A percentile compares a stretch with the other conserved stretches of the same genome.
Evolutionary conservation across 2,329 filamentous ascomycete genomes (phyloP).

Genomic region (Macroventuria anomochaeta): DNA sequence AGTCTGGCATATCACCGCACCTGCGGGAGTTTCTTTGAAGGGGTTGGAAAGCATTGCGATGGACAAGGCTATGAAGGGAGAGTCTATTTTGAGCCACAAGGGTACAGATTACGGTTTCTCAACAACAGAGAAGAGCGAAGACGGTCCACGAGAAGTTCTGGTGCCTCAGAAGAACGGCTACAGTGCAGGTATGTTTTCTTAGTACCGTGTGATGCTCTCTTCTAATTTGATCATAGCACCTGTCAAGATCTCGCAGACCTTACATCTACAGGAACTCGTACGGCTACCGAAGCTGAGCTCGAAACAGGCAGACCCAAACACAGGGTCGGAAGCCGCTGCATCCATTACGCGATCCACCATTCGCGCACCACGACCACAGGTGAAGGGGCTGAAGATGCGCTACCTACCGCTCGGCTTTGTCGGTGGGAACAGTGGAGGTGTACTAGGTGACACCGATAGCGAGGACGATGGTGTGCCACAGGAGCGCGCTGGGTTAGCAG

Average conservation of each 20-base stretch:
- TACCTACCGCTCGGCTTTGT: constrained; percentile 69
- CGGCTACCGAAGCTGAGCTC: constrained; percentile 56
- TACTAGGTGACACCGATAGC: constrained; percentile 51
- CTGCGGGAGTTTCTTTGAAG: constrained; percentile 71
- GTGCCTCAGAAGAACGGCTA: constrained; percentile 67
- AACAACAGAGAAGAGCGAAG: constrained; percentile 58
- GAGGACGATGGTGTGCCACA: constrained; percentile 49
- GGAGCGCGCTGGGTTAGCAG: constrained; percentile 37
- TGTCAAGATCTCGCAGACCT: constrained; percentile 60
- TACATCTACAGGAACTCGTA: constrained; percentile 70
- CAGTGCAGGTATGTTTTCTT: constrained; percentile 57
- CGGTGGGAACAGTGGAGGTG: constrained; percentile 52
- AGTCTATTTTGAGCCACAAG: constrained; percentile 66
- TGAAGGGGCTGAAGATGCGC: constrained; percentile 69
- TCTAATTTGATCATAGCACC: constrained; percentile 31
- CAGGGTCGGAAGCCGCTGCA: constrained; percentile 50
- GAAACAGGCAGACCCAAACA: constrained; percentile 51
- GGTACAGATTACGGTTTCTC: constrained; percentile 68
- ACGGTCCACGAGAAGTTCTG: constrained; percentile 64
- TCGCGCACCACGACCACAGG: constrained; percentile 67
- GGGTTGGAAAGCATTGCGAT: constrained; percentile 70
- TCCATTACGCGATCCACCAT: constrained; percentile 57
- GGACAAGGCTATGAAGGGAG: constrained; percentile 60
- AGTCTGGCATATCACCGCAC: constrained; percentile 81
- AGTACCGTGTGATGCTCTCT: neutral